Base-by-base conservation (phyloP, 1,139 yeast genomes). In the Chernovozyma aurita region DNA sequence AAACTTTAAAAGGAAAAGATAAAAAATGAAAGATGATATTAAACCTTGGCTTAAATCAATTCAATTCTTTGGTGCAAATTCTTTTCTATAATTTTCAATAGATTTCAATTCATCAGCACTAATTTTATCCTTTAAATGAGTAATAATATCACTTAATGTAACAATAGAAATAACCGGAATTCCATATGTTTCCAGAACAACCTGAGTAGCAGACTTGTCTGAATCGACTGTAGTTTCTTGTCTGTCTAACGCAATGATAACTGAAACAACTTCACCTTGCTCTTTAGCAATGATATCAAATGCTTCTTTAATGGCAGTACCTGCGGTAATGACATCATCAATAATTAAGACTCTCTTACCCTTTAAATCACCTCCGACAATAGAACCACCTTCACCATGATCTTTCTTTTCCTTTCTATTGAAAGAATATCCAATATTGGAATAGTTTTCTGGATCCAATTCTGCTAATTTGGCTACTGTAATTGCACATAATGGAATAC, bases 271-370 rank as follows among this genome's bases (percentile, higher is more conserved):
- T 17, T 65, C 54, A 36, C 96, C 98, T 30, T 77, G 69, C 49
- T 81, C 92, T 20, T 57, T 66, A 18, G 69, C 69, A 51, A 92
- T 87, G 50, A 92, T 85, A 36, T 74, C 79, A 49, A 87, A 85
- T 1, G 97, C 97, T 63, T 92, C 97, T 52, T 84, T 85, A 57
- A 90, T 88, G 37, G 98, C 98, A 41, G 97, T 92, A 28, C 98
- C 98, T 3, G 98, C 97, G 42, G 97, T 92, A 80, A 92, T 90
- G 34, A 92, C 97, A 53, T 92, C 98, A 61, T 92, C 98, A 46
- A 92, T 87, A 51, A 92, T 84, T 52, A 92, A 69, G 24, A 88
- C 77, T 43, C 72, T 73, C 60, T 88, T 84, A 38, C 76, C 85
- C 42, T 73, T 72, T 50, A 92, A 73, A 3, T 77, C 62, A 31